Base-by-base conservation (phyloP, 2,329 filamentous ascomycete species). In the Ceratocystis colombiana region DNA sequence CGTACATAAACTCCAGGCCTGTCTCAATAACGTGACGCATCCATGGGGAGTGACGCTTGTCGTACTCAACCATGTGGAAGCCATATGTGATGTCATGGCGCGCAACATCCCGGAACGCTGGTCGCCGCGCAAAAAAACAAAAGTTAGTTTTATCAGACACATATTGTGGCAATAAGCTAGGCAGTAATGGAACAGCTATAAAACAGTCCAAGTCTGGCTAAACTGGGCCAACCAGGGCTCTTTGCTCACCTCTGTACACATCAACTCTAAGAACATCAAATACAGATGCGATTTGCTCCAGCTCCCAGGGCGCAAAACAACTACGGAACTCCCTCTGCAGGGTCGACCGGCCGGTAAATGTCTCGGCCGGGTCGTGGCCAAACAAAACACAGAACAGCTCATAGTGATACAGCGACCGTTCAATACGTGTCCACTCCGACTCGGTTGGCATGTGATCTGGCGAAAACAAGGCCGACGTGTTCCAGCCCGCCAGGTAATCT, bases 51-150 rank as follows among this genome's bases (percentile, higher is more conserved):
- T 66, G 64, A 20, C 64, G 64, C 25, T 66, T 61, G 20, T 64
- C 61, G 44, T 66, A 68, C 25, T 66, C 64, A 2, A 66, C 61
- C 61, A 55, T 46, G 45, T 68, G 28, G 20, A 61, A 62, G 12
- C 67, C 67, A 28, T 68, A 68, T 37, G 62, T 55, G 46, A 68
- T 37, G 17, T 68, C 67, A 64, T 68, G 62, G 48, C 67, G 67
- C 12, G 67, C 67, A n/a, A 68, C 64, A n/a, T 66, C 45, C 20
- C 67, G 67, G 33, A 68, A 68, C 44, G 64, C 67, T 68, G 37
- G 10, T 5, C 10, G 48, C 25, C 48, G 48, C 48, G 48, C 3
- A 66, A 33, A 55, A 7, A 53, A 37, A 44, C 8, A 33, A 28
- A 64, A 20, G 25, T 64, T 55, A 68, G 59, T 53, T 25, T 57